phyloP scores from a whole-genome alignment of 73 alveolate genomes.

The Tetrahymena elliotti region DNA sequence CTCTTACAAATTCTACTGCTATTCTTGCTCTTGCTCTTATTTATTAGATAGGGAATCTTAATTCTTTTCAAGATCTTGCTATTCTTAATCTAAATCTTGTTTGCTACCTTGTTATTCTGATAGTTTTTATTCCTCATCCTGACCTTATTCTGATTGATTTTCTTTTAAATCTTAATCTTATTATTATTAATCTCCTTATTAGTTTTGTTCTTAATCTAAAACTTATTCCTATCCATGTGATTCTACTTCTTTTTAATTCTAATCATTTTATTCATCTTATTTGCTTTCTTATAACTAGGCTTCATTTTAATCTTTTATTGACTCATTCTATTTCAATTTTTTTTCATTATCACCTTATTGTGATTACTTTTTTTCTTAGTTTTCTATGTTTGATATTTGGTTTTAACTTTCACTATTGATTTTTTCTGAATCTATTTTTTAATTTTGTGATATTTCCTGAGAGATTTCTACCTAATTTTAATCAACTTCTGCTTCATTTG shows the following conservation, averaged over 20 bases:
- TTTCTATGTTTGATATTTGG: too few relatives aligned
- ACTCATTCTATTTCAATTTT: not conserved
- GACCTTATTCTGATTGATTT: not conserved
- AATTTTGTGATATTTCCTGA: not conserved
- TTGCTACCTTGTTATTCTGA: not conserved
- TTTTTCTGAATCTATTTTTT: not conserved
- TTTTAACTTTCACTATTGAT: not conserved
- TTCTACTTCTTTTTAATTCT: too few relatives aligned
- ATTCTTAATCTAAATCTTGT: not conserved
- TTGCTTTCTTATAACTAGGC: not conserved
- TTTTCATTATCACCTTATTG: not conserved
- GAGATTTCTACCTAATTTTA: not conserved
- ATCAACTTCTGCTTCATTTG: not conserved
- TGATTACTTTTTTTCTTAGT: not conserved
- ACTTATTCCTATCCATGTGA: too few relatives aligned
- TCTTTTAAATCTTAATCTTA: too few relatives aligned
- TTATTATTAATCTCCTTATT: too few relatives aligned
- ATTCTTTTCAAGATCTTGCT: not conserved
- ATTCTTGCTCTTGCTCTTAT: not conserved
- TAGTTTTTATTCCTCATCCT: not conserved
- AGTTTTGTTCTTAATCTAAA: too few relatives aligned
- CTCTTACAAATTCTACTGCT: not conserved
- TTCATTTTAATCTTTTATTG: not conserved
- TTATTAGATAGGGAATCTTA: not conserved
- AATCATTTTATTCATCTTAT: not conserved